These are phyloP conservation scores for Apiospora phragmitis DNA, from an alignment of 2,329 filamentous ascomycete species.

Conservation along the genomic window DNA sequence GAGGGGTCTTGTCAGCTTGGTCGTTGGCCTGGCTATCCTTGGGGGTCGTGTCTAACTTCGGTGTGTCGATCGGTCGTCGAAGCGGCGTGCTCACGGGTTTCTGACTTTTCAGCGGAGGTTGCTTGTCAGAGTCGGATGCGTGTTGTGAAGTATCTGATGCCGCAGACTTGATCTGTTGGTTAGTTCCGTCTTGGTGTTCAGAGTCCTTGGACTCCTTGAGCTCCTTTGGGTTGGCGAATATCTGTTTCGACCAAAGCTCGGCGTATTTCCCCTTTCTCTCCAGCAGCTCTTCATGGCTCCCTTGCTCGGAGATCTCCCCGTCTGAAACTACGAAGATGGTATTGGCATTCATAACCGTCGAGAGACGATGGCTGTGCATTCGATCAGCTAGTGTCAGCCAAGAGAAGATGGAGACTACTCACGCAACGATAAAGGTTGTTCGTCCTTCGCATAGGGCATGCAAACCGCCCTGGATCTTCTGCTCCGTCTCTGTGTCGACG, in stretches of 20 bases:
- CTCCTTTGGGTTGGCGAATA: constrained; percentile 53
- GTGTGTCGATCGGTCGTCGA: constrained; percentile 13
- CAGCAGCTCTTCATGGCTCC: constrained; percentile 60
- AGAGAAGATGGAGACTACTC: constrained; percentile 29
- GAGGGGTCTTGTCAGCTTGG: constrained; percentile 32
- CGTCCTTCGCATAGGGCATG: constrained; percentile 57
- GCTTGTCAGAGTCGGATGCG: constrained; percentile 15
- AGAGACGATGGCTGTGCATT: constrained; percentile 59
- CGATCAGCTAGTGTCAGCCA: constrained; percentile 17
- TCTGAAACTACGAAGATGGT: constrained; percentile 65
- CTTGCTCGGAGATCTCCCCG: constrained; percentile 64
- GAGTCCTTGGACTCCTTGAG: constrained; percentile 26
- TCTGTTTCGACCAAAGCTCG: constrained; percentile 65
- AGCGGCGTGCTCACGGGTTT: not conserved
- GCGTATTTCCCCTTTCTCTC: constrained; percentile 61
- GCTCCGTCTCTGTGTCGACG: constrained; percentile 70
- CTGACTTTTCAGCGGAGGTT: not conserved
- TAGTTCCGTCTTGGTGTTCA: constrained; percentile 37
- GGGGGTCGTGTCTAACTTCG: constrained; percentile 18
- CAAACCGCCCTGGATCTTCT: constrained; percentile 65
- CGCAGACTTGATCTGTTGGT: constrained; percentile 18
- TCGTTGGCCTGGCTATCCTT: constrained; percentile 27
- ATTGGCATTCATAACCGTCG: constrained; percentile 70
- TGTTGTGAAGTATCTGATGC: constrained; percentile 12
- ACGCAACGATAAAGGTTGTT: constrained; percentile 68